phyloP scores from a whole-genome alignment of 2,329 filamentous ascomycete species.

The Fusarium denticulatum region DNA sequence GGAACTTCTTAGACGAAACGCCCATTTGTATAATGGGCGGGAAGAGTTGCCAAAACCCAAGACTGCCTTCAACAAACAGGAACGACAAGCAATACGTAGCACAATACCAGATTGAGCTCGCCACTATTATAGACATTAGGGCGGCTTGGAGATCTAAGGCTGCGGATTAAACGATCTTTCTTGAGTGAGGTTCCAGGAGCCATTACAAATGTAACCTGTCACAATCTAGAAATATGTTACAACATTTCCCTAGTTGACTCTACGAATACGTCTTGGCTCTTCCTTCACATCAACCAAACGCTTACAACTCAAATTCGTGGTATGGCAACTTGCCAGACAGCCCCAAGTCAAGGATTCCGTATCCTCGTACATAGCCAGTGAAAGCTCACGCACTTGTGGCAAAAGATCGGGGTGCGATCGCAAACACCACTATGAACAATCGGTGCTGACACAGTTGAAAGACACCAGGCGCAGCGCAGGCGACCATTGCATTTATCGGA shows the following conservation, averaged over 20 bases:
- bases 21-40: background rate
- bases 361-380: background rate
- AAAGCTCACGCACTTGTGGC: background rate
- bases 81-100: background rate
- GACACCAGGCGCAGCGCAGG: background rate
- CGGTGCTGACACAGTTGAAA: background rate
- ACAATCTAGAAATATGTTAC: background rate
- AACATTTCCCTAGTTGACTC: background rate
- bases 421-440: background rate
- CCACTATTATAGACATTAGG: background rate
- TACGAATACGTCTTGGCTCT: background rate
- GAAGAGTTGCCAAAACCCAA: background rate
- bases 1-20: background rate
- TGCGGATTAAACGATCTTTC: background rate
- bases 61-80: background rate
- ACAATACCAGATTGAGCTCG: background rate
- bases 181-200: background rate
- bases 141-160: background rate
- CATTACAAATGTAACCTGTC: background rate
- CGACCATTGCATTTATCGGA: background rate
- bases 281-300: background rate
- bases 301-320: background rate
- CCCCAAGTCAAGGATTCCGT: background rate
- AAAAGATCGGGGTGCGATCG: background rate
- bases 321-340: background rate